Evolutionary conservation across 2,329 filamentous ascomycete species (phyloP), one percentile per base, ranked within the genome.

Genomic region (Verticillium klebahnii): DNA sequence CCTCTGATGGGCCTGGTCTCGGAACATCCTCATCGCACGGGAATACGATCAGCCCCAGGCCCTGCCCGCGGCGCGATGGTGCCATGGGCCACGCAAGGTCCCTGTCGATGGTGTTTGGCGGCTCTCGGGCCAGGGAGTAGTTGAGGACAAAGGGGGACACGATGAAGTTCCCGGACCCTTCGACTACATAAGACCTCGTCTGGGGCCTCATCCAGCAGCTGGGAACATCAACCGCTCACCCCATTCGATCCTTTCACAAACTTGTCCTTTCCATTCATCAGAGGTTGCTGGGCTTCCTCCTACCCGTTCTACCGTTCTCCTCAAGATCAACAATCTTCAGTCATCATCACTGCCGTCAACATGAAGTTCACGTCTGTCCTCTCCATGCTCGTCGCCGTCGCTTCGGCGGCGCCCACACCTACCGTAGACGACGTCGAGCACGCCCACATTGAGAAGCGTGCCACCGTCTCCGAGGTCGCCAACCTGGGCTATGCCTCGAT

Each of bases 401-500:
- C 62, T 34, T 63, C 57, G 14, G 61, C 66, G 6, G 62, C 62
- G 5, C 66, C 66, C 8, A 67, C 66, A n/a, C 63, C 60, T 8
- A 66, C 65, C 11, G 39, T 61, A 29, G 61, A 61, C 17, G 55
- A 57, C 31, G 39, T 45, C 34, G 59, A 61, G 15, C 60, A 61
- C 50, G 36, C 34, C 52, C 57, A 67, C 50, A 61, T 67, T 29
- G 61, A 60, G 7, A 67, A 67, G 61, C 60, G 66, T 34, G 66
- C 66, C 12, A 60, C 59, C 6, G 62, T 68, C 58, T 66, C 66
- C 12, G 66, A 68, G 60, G 64, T 61, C 45, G 65, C 65, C 9
- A 73, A 69, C 15, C 67, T 73, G 32, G 81, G 81, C 31, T 83
- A 80, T 67, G 80, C 77, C 39, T 78, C 77, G 31, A 65, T 75